Percentiles rank a stretch among this genome's conserved stretches.
Conservation (phyloP, 2,329 filamentous ascomycete genomes). For the Aspergillus tubingensis region DNA sequence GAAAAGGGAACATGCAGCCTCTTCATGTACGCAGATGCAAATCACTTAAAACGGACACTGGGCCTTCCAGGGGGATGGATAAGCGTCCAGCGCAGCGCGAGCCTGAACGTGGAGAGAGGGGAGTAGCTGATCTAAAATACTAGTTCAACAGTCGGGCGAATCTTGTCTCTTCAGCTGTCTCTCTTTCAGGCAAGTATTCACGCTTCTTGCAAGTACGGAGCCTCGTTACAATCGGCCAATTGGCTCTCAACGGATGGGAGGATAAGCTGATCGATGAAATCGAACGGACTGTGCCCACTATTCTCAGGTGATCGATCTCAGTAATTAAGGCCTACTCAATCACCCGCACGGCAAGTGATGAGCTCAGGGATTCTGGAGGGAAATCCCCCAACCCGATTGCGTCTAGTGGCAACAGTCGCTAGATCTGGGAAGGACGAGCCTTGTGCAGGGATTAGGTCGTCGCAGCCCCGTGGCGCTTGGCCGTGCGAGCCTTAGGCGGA, state of each 20-base stretch:
- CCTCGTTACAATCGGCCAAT: slow-evolving; percentile 19
- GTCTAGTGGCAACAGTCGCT: slow-evolving; percentile 22
- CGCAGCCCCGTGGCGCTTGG: slow-evolving; percentile 24
- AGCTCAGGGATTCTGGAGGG: slow-evolving; percentile 10
- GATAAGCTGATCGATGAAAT: slow-evolving; percentile 12
- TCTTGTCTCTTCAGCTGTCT: slow-evolving; percentile 7
- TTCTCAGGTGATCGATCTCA: slow-evolving; percentile 17
- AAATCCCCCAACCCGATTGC: slow-evolving; percentile 21
- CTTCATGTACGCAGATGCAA: slow-evolving; percentile 17
- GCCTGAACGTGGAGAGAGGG: slow-evolving; percentile 7
- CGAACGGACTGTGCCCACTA: slow-evolving; percentile 12
- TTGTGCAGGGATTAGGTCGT: slow-evolving; percentile 25
- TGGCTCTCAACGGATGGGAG: slow-evolving; percentile 2
- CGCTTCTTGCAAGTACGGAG: slow-evolving; percentile 10
- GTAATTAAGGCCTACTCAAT: slow-evolving; percentile 11
- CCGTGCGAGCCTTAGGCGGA: slow-evolving; percentile 18
- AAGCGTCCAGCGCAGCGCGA: slow-evolving; percentile 10
- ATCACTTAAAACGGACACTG: slow-evolving; percentile 15
- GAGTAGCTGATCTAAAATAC: slow-evolving; percentile 8
- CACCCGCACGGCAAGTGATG: slow-evolving; percentile 9
- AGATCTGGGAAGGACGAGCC: slow-evolving; percentile 20
- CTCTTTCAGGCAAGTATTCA: background rate
- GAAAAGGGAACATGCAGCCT: slow-evolving; percentile 10
- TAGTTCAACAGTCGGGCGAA: slow-evolving; percentile 12
- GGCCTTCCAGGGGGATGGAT: slow-evolving; percentile 13